Evolutionary conservation across 1,284 basidiomycete genomes (phyloP), one percentile per base, ranked within the genome.

Genomic region (Apiotrichum montevideense): DNA sequence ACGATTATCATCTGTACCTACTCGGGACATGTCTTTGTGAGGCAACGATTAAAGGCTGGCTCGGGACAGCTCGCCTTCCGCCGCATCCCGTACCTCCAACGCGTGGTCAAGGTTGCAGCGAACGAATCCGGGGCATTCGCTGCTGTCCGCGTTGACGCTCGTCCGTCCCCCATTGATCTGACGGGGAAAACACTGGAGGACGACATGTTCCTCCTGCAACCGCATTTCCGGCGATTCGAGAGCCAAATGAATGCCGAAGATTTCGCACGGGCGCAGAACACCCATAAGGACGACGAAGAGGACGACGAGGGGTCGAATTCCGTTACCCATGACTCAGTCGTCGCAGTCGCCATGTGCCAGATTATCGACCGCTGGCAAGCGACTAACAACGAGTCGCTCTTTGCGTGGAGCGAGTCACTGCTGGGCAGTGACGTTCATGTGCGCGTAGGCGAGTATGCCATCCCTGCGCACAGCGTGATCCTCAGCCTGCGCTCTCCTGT

Each of bases 1-100:
- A 84, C 87, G 6, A 83, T 98, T 66, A 87, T 97, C 66, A 82
- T 98, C 44, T 96, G 91, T 76, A 98, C 95, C 0, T 85, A 88
- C 64, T 93, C 93, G 1, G 95, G 95, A 0, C 93, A 98, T 66
- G 93, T 97, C 35, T 98, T 90, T 67, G 82, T 94, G 29, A 85
- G 90, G 33, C 82, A 85, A 15, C 83, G 89, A 15, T 60, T 66
- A 44, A 78, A 78, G 60, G 61, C 58, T 57, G 77, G 61, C 9
- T 78, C 77, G 3, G 89, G 88, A 65, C 76, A 85, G 2, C 85
- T 86, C 77, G 90, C 89, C 77, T 98, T 95, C 71, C 83, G 86
- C 52, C 84, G 86, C 13, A 78, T 97, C 0, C 87, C 88, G 0
- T 86, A 85, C 63, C 77, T 97, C 1, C 93, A 98, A 68, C 86